These are phyloP conservation scores for Beauveria bassiana DNA, from an alignment of 2,329 filamentous ascomycete species.

Conservation along the genomic window DNA sequence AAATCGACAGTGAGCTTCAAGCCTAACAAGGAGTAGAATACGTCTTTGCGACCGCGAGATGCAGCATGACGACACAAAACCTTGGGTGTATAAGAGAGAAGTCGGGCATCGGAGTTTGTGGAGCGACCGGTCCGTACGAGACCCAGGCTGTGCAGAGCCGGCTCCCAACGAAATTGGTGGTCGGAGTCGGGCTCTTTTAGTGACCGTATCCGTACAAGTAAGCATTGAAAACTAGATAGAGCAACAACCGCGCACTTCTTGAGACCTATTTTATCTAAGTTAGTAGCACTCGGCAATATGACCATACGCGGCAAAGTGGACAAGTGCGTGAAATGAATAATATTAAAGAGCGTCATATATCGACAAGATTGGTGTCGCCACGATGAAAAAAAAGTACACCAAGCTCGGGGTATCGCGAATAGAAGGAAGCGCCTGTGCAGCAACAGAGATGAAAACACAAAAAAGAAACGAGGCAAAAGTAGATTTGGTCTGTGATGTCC, in stretches of 20 bases:
- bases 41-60: background rate
- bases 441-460: background rate
- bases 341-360: background rate
- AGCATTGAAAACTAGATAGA: background rate
- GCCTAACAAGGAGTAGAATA: background rate
- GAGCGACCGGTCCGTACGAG: constrained; percentile 1
- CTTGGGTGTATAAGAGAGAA: background rate
- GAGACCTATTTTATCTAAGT: too few relatives aligned
- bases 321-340: background rate
- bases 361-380: background rate
- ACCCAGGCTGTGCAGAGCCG: background rate
- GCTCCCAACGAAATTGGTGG: background rate
- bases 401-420: constrained; percentile 7
- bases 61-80: background rate
- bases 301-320: background rate
- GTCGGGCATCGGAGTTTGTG: background rate
- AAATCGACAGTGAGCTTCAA: background rate
- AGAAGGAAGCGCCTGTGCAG: background rate
- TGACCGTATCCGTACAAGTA: background rate
- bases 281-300: background rate
- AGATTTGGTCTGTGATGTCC: background rate
- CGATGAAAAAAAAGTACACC: background rate
- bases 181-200: background rate
- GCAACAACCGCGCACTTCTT: background rate
- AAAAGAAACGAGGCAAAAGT: background rate